These are phyloP conservation scores for Alternaria tenuissima DNA, from an alignment of 2,329 filamentous ascomycete species.

Conservation along the genomic window DNA sequence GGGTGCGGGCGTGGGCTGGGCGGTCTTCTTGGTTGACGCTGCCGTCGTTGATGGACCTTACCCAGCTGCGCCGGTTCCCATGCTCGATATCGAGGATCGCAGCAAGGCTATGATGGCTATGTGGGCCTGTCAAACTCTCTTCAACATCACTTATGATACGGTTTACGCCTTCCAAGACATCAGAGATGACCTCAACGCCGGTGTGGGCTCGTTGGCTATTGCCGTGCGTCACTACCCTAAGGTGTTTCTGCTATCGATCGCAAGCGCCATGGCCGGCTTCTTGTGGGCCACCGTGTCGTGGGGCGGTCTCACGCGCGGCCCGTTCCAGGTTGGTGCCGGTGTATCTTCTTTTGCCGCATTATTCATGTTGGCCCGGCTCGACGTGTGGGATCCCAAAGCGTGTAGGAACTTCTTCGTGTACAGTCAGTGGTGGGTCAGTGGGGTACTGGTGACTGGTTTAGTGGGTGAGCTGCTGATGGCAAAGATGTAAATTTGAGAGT, in stretches of 20 bases:
- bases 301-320: constrained; percentile 3
- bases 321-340: not conserved
- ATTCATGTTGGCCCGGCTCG: constrained; percentile 1
- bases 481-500: not conserved
- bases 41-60: constrained; percentile 4
- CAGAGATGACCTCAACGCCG: constrained; percentile 47
- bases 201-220: constrained; percentile 38
- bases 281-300: constrained; percentile 10
- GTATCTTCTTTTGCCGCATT: constrained; percentile 6
- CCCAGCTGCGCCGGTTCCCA: not conserved
- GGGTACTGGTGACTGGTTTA: constrained; percentile 5
- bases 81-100: not conserved
- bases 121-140: constrained; percentile 4
- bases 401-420: constrained; percentile 11
- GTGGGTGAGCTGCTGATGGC: constrained; percentile 7
- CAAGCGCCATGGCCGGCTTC: constrained; percentile 11
- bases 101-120: constrained; percentile 11
- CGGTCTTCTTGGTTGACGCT: constrained; percentile 13
- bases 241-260: constrained; percentile 6
- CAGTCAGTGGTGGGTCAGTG: constrained; percentile 13
- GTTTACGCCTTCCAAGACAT: constrained; percentile 51
- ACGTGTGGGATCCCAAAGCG: constrained; percentile 1
- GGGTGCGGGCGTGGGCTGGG: constrained; percentile 46
- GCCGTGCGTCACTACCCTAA: constrained; percentile 7
- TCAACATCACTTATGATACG: constrained; percentile 40